Conservation (phyloP, 768 basidiomycete genomes). For the Calocybe gangraenosa region DNA sequence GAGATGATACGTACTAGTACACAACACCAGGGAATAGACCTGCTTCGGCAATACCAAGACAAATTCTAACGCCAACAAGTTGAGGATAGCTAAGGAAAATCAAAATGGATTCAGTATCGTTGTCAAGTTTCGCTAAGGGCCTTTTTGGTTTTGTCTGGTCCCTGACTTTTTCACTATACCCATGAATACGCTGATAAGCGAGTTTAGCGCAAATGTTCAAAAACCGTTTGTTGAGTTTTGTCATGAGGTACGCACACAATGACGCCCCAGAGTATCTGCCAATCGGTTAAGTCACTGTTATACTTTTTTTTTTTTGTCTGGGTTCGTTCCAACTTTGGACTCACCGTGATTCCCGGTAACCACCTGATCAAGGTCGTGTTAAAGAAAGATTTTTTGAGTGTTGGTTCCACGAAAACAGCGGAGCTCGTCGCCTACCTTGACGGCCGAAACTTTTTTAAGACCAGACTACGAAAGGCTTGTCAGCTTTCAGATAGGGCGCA, state of each 20-base stretch:
- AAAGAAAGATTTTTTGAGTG: too few species aligned
- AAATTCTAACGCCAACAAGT: conserved; percentile 52
- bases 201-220: background rate
- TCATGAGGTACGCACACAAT: conserved; percentile 42
- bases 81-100: conserved; percentile 60
- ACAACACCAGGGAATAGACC: conserved; percentile 71
- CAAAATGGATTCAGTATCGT: too few species aligned
- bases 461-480: conserved; percentile 29
- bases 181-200: conserved; percentile 48
- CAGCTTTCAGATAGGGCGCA: background rate
- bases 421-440: conserved; percentile 38
- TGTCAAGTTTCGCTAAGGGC: too few species aligned
- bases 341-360: conserved; percentile 63
- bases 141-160: too few species aligned
- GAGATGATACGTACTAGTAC: conserved; percentile 50
- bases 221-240: background rate
- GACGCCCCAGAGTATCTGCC: conserved; percentile 58
- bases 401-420: background rate
- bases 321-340: conserved; percentile 15
- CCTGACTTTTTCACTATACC: conserved; percentile 61
- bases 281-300: too few species aligned
- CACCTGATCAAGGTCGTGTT: conserved; percentile 32
- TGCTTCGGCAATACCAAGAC: conserved; percentile 64
- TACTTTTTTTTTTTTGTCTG: too few species aligned
- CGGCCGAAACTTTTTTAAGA: conserved; percentile 60